Base-by-base conservation (phyloP, 1,284 basidiomycete species). In the Apiotrichum gamsii region DNA sequence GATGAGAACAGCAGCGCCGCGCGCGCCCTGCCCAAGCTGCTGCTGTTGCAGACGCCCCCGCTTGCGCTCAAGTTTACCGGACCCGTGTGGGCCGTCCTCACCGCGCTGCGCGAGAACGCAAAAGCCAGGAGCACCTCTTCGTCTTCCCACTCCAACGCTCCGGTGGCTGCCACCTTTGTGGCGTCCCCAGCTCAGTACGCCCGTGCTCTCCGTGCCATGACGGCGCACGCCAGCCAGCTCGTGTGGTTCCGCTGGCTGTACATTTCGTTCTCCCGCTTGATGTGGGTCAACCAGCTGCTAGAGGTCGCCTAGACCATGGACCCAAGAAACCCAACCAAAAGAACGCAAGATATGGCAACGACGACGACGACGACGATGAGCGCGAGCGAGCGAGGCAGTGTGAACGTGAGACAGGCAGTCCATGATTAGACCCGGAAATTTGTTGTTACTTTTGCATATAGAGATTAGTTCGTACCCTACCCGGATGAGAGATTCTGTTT, bases 191-290 rank as follows among this genome's bases (percentile, higher is more conserved):
- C 54, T 20, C 79, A 79, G 45, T 94, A 87, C 62, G 32, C 70
- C 37, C 73, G 62, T 10, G 81, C 83, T 1, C 64, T 87, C 14
- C 61, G 67, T 14, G 89, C 90, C 2, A 91, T 94, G 83, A 70
- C 72, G 51, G 72, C 78, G 51, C 91, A 96, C 63, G 51, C 71
- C 47, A 82, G 80, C 46, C 91, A 96, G 74, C 72, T 90, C 54
- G 80, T 83, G 19, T 95, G 91, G 91, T 95, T 91, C 73, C 79
- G 91, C 39, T 88, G 83, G 79, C 72, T 91, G 40, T 90, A 93
- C 62, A 76, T 94, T 28, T 55, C 71, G n/a, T 85, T 85, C 61
- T 91, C 88, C 25, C 77, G 85, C 52, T 90, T 94, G 63, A 85
- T 95, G 84, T 95, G 90, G 90, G 81, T 87, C 37, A 91, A 93